Evolutionary conservation across 805 yeast species (phyloP), one percentile per base, ranked within the genome.

Genomic region (Suhomyces canberraensis): DNA sequence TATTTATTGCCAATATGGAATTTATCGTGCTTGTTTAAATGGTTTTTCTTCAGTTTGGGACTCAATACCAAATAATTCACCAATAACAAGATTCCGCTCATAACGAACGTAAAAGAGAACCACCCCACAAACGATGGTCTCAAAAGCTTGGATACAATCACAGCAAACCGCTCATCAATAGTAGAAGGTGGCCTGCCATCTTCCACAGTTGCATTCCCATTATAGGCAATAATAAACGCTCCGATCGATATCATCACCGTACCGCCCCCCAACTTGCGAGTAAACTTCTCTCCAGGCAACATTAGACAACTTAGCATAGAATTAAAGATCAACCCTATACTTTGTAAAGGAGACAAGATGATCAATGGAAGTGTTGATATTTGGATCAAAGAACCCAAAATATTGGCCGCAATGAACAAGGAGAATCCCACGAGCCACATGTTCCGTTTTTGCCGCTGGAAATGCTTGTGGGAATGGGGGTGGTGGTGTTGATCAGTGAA

Each of bases 301-400:
- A 85, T 39, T 14, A 83, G 56, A 29, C 93, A 85, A 50, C 87
- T 63, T 29, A 67, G 76, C 2, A 85, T 58, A 0, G 93, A 78
- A 58, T 89, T 89, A 69, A 89, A 88, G 2, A 88, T 89, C n/a
- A 89, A 69, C 0, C 96, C 95, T 16, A 82, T 78, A 17, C 95
- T 87, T 55, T 88, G 96, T 37, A 88, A 61, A 0, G 96, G 95
- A 16, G 89, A 80, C 40, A 88, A 58, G 2, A 89, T 73, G 29
- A 87, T 81, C 41, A 89, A 64, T 1, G 96, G 96, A 28, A 88
- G 65, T 2, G 95, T 83, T 1, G 93, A 77, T 25, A 89, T 78
- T 60, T 89, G 96, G 18, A 88, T 82, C 14, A 84, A 68, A 2
- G 93, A 82, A 2, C 96, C 96, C 27, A 87, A 63, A 1, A 89